phyloP scores from a whole-genome alignment of 768 basidiomycete species.

The Naematelia encephala region DNA sequence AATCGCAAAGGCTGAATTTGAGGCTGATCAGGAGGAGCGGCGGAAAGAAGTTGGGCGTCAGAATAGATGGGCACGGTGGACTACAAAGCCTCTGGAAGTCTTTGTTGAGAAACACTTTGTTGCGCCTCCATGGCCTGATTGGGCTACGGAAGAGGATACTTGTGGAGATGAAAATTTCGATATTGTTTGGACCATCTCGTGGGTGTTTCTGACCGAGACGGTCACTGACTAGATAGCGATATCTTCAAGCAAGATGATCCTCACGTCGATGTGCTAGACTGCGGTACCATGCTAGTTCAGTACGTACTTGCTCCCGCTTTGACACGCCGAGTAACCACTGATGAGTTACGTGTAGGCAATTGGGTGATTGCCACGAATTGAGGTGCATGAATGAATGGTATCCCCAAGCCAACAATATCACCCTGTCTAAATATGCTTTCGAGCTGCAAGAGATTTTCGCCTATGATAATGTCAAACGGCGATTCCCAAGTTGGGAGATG shows the following conservation, averaged over 20 bases:
- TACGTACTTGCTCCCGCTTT: constrained; percentile 18
- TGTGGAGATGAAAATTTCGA: constrained; percentile 22
- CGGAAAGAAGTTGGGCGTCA: not conserved
- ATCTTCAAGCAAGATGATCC: constrained; percentile 47
- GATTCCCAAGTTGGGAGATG: constrained; percentile 37
- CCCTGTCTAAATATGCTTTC: constrained; percentile 49
- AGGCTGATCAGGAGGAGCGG: constrained; percentile 9
- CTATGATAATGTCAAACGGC: constrained; percentile 25
- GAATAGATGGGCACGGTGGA: constrained; percentile 12
- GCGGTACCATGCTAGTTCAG: constrained; percentile 48
- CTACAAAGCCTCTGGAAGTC: constrained; percentile 9
- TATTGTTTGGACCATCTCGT: constrained; percentile 48
- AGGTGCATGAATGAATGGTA: constrained; percentile 47
- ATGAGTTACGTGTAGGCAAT: constrained; percentile 28
- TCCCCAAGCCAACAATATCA: constrained; percentile 46
- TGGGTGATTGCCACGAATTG: constrained; percentile 46
- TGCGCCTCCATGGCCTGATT: not conserved
- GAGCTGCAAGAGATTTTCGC: constrained; percentile 47
- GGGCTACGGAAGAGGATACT: constrained; percentile 9
- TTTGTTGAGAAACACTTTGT: constrained; percentile 6
- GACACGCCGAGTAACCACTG: not conserved
- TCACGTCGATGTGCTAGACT: constrained; percentile 42
- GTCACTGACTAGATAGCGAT: constrained; percentile 26
- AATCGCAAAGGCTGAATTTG: constrained; percentile 14
- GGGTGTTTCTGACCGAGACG: constrained; percentile 11